These are phyloP conservation scores for Blepharisma japonicum DNA, from an alignment of 73 alveolate species.

Conservation along the genomic window DNA sequence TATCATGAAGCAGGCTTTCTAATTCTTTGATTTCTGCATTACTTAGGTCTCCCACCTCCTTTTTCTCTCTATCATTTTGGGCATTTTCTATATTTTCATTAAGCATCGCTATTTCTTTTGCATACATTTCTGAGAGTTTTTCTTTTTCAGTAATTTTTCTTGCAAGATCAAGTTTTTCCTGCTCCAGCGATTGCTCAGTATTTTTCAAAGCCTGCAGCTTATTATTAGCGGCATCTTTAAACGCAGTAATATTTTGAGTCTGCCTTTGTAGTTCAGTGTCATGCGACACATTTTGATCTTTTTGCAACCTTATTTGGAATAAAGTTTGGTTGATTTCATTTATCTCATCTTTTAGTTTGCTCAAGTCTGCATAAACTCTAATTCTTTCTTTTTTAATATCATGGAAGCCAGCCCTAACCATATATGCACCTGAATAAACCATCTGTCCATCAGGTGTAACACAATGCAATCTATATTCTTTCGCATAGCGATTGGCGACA, in stretches of 20 bases:
- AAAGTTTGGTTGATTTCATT: conserved; percentile 39
- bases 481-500: conserved; percentile 78
- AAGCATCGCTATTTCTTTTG: conserved; percentile 42
- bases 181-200: not conserved
- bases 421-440: conserved; percentile 84
- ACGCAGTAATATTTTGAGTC: conserved; percentile 36
- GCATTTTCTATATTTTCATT: conserved; percentile 52
- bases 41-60: conserved; percentile 48
- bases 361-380: conserved; percentile 49
- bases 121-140: conserved; percentile 17
- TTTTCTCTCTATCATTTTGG: conserved; percentile 51
- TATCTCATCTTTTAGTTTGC: conserved; percentile 24
- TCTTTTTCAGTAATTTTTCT: conserved; percentile 20
- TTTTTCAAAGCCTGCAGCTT: conserved; percentile 33
- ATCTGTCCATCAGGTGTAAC: conserved; percentile 82
- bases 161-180: conserved; percentile 24
- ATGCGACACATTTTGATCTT: conserved; percentile 41
- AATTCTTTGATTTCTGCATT: conserved; percentile 45
- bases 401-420: conserved; percentile 79
- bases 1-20: conserved; percentile 54
- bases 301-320: conserved; percentile 34
- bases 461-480: conserved; percentile 77
- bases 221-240: conserved; percentile 41
- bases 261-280: conserved; percentile 47
- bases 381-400: conserved; percentile 71